These are phyloP conservation scores for Nannizziopsis arthrosporioides DNA, from an alignment of 2,329 filamentous ascomycete species.

Conservation along the genomic window DNA sequence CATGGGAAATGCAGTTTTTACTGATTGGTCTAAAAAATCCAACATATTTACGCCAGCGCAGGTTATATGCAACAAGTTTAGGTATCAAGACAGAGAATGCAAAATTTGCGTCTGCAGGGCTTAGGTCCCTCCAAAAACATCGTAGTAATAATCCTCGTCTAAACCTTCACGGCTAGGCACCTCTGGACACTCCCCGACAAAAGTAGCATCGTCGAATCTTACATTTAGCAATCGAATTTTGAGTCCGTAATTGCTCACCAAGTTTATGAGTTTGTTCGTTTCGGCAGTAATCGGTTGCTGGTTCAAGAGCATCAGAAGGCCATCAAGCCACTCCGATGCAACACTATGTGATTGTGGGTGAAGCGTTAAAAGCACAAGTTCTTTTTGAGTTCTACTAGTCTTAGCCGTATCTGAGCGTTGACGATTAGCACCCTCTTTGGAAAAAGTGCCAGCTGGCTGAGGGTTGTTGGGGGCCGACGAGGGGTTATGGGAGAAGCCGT, in stretches of 20 bases:
- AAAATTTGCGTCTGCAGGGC: neutral
- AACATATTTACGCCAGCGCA: no score
- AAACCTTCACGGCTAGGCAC: conserved; percentile 74
- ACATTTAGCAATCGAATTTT: conserved; percentile 91
- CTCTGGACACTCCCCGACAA: conserved; percentile 55
- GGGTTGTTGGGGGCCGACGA: conserved; percentile 12
- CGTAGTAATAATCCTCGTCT: conserved; percentile 90
- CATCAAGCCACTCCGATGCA: conserved; percentile 94
- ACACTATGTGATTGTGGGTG: conserved; percentile 68
- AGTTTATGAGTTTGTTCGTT: conserved; percentile 74
- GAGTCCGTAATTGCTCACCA: conserved; percentile 81
- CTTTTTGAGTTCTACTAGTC: conserved; percentile 37
- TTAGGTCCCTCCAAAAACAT: conserved; percentile 45
- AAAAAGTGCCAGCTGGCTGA: neutral
- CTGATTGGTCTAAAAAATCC: no score
- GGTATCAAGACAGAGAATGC: no score
- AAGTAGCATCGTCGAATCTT: conserved; percentile 66
- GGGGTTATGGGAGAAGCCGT: conserved; percentile 48
- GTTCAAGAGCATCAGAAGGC: conserved; percentile 83
- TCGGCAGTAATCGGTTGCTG: conserved; percentile 95
- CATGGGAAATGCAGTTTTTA: no score
- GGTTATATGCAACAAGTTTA: no score
- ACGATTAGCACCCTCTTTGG: conserved; percentile 16
- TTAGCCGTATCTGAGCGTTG: conserved; percentile 23
- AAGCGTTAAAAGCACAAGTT: conserved; percentile 68